phyloP scores from a whole-genome alignment of 371 early-diverging fungal species.

The Catenaria anguillulae region DNA sequence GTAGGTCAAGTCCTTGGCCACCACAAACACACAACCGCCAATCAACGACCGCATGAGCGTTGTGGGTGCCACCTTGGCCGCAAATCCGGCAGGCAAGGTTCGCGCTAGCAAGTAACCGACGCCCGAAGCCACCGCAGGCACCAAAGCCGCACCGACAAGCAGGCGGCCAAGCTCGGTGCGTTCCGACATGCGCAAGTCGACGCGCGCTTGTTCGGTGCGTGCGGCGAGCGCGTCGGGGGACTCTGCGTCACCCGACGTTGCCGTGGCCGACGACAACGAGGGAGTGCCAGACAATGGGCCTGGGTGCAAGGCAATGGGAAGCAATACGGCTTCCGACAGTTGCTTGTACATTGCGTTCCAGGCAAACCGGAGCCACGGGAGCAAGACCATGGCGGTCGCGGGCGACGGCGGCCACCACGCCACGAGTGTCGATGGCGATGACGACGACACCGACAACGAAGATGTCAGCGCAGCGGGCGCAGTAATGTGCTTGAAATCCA shows the following conservation, averaged over 20 bases:
- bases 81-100: no score
- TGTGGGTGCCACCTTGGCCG: background rate
- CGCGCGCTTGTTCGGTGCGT: background rate
- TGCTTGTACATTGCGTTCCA: background rate
- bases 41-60: background rate
- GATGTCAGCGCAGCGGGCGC: no score
- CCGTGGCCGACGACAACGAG: background rate
- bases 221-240: background rate
- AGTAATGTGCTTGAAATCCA: background rate
- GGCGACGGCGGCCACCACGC: constrained; percentile 2
- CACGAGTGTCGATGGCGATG: no score
- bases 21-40: background rate
- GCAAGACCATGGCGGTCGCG: background rate
- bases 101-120: no score
- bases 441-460: no score
- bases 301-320: background rate
- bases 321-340: background rate
- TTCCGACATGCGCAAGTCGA: background rate
- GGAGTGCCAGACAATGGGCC: background rate
- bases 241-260: no score
- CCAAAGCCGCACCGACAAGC: background rate
- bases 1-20: background rate
- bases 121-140: background rate
- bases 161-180: background rate
- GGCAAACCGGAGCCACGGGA: background rate